phyloP scores from a whole-genome alignment of 192 early-diverging fungal genomes.

The Coemansia sp. region DNA sequence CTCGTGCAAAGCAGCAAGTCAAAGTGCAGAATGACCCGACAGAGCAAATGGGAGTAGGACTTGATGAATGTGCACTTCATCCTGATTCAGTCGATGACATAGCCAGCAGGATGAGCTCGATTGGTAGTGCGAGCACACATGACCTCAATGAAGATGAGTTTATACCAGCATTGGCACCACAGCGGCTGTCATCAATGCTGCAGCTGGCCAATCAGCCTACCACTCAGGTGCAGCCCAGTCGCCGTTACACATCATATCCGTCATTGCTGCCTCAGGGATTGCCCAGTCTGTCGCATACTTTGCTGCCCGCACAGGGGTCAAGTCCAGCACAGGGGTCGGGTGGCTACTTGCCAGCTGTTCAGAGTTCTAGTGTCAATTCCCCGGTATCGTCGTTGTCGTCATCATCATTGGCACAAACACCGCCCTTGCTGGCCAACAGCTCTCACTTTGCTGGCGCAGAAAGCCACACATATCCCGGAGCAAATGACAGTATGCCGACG shows the following conservation, averaged over 20 bases:
- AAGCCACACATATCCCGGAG: neutral
- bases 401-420: constrained; percentile 1
- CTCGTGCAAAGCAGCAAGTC: constrained; percentile 2
- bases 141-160: neutral
- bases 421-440: neutral
- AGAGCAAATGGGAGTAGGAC: neutral
- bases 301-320: neutral
- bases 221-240: neutral
- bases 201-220: constrained; percentile 13
- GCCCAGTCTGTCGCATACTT: neutral
- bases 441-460: neutral
- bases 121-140: neutral
- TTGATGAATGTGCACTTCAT: neutral
- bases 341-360: neutral
- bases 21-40: neutral
- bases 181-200: constrained; percentile 7
- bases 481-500: neutral
- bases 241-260: neutral
- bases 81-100: neutral
- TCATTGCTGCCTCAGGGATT: neutral
- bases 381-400: constrained; percentile 2
- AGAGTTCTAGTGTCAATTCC: neutral
- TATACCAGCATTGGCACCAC: constrained; percentile 3
- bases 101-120: neutral
- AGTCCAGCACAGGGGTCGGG: neutral